These are phyloP conservation scores for Clitopilus passeckerianus DNA, from an alignment of 768 basidiomycete species.

Conservation along the genomic window DNA sequence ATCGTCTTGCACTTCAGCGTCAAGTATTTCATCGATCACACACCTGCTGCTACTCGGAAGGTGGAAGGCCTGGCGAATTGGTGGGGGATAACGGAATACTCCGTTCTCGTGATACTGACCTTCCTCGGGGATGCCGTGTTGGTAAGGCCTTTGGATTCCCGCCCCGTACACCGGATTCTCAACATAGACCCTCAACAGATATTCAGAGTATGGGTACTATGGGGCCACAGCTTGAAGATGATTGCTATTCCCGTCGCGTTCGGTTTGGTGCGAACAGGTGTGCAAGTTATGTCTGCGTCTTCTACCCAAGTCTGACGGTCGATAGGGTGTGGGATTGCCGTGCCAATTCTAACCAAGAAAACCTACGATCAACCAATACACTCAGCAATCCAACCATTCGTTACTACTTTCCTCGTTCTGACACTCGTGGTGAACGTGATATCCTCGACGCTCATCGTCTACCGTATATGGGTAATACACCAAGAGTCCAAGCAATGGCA, in stretches of 20 bases:
- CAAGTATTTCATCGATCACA: neutral
- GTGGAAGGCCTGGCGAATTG: neutral
- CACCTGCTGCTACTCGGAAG: neutral
- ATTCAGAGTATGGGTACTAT: neutral
- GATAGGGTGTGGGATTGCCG: neutral
- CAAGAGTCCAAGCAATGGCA: constrained; percentile 7
- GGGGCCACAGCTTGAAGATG: neutral
- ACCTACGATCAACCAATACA: neutral
- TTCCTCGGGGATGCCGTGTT: constrained; percentile 1
- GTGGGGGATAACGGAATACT: neutral
- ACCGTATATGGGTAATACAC: constrained; percentile 10
- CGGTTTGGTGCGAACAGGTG: neutral
- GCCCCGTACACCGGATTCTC: neutral
- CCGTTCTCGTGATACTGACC: neutral
- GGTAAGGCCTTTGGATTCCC: neutral
- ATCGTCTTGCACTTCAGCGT: neutral
- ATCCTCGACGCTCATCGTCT: constrained; percentile 11
- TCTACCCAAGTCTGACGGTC: neutral
- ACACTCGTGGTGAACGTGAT: constrained; percentile 8
- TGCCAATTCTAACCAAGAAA: neutral
- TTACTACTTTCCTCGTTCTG: constrained; percentile 6
- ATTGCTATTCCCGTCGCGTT: neutral
- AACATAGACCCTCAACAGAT: neutral
- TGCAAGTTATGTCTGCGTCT: neutral
- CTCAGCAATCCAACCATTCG: constrained; percentile 1